These are phyloP conservation scores for Hypholoma sublateritium DNA, from an alignment of 768 basidiomycete species.

Conservation along the genomic window DNA sequence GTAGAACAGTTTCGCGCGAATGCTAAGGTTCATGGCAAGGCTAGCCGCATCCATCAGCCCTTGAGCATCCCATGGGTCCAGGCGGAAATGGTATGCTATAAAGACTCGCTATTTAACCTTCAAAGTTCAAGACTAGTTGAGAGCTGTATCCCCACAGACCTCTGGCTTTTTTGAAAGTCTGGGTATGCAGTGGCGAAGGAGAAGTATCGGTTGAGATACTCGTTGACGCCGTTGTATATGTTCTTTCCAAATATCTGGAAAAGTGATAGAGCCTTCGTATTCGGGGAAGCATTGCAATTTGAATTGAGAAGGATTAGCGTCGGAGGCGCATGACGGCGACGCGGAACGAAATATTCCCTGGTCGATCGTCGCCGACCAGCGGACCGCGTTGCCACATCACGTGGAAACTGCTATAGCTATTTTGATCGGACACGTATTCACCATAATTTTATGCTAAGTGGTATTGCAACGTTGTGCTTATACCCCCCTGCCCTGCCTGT, in stretches of 20 bases:
- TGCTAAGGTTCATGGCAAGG: background rate
- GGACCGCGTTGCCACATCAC: background rate
- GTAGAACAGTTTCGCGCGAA: background rate
- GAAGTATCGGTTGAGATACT: background rate
- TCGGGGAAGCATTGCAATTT: slow-evolving; percentile 1
- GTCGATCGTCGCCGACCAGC: background rate
- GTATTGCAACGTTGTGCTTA: slow-evolving; percentile 8
- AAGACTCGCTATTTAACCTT: background rate
- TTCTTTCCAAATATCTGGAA: background rate
- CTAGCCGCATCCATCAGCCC: background rate
- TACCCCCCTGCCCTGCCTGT: slow-evolving; percentile 12
- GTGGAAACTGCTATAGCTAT: background rate
- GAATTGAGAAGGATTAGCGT: no score
- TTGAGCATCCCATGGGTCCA: slow-evolving; percentile 11
- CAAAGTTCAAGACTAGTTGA: background rate
- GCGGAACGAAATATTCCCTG: background rate
- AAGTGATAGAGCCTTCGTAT: background rate
- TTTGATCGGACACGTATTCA: slow-evolving; percentile 24
- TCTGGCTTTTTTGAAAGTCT: slow-evolving; percentile 14
- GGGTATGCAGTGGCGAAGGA: background rate
- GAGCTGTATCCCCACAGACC: slow-evolving; percentile 1
- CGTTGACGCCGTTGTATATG: slow-evolving; percentile 1
- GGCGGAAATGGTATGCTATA: slow-evolving; percentile 13
- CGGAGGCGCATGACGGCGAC: background rate
- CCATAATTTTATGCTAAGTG: slow-evolving; percentile 19